A percentile compares a stretch with the other conserved stretches of the same genome.
These are phyloP conservation scores for Hymenoscyphus infarciens DNA, from an alignment of 2,329 filamentous ascomycete genomes.

Conservation along the genomic window DNA sequence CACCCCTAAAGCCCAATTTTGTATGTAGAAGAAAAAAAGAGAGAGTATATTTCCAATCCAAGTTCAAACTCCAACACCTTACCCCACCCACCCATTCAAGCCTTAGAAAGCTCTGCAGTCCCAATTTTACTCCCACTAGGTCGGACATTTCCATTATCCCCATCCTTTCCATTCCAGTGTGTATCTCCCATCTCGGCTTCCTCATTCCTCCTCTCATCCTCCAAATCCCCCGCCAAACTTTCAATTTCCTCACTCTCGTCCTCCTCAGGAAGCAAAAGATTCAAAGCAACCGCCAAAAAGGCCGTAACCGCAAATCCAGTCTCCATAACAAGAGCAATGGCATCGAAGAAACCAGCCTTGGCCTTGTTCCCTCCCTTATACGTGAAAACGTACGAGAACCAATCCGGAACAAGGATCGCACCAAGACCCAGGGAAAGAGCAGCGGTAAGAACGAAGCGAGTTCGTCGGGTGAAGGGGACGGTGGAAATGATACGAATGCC, in stretches of 20 bases:
- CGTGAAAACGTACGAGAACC: constrained; percentile 69
- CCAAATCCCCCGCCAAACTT: constrained; percentile 29
- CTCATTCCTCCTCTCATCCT: constrained; percentile 8
- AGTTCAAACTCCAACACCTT: not conserved
- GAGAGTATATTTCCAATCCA: not conserved
- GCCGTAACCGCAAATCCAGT: constrained; percentile 75
- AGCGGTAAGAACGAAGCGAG: constrained; percentile 77
- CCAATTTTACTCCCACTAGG: not conserved
- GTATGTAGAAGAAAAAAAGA: not conserved
- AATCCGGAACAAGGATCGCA: constrained; percentile 62
- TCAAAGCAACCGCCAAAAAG: constrained; percentile 68
- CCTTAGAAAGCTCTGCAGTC: not conserved
- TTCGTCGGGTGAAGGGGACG: constrained; percentile 72
- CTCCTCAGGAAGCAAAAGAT: constrained; percentile 70
- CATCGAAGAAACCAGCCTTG: constrained; percentile 71
- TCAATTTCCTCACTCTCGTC: constrained; percentile 56
- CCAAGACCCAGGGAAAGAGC: constrained; percentile 70
- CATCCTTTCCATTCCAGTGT: not conserved
- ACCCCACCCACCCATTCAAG: not conserved
- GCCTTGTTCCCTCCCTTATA: constrained; percentile 65
- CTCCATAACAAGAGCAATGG: constrained; percentile 68
- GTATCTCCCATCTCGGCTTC: constrained; percentile 2
- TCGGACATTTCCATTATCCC: not conserved
- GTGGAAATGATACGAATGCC: constrained; percentile 72
- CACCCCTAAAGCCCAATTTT: not conserved